These are phyloP conservation scores for Salix exigua DNA, from an alignment of 345 rosid species.

Conservation along the genomic window DNA sequence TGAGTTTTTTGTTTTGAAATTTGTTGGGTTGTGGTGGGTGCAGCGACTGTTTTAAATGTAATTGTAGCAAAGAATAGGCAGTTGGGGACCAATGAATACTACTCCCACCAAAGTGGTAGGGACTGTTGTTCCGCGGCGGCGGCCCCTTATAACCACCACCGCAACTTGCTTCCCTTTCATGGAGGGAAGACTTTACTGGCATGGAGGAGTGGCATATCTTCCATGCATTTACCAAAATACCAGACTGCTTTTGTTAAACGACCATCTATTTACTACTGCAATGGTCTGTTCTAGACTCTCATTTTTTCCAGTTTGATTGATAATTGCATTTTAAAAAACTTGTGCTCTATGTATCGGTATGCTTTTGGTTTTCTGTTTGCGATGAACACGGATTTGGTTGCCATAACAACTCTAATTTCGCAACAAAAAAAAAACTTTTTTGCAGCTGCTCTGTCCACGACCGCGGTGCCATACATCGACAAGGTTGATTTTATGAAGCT, in stretches of 20 bases:
- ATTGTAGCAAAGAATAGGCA: conserved; percentile 72
- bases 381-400: neutral
- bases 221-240: conserved; percentile 63
- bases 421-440: neutral
- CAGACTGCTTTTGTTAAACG: conserved; percentile 56
- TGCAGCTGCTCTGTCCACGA: conserved; percentile 63
- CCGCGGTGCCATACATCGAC: conserved; percentile 53
- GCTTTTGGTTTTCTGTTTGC: neutral
- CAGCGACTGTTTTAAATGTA: conserved; percentile 78
- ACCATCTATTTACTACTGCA: conserved; percentile 55
- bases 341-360: neutral
- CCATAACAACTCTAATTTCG: neutral
- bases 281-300: conserved; percentile 92
- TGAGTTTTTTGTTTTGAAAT: neutral
- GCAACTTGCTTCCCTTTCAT: conserved; percentile 56
- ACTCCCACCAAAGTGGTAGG: neutral
- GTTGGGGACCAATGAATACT: neutral
- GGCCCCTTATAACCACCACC: neutral
- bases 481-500: conserved; percentile 74
- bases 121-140: neutral
- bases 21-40: conserved; percentile 17
- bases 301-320: conserved; percentile 41
- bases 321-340: conserved; percentile 17
- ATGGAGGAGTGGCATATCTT: conserved; percentile 65
- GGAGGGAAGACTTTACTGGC: conserved; percentile 61